Evolutionary conservation across 179 eudicot genomes (phyloP), one percentile per base, ranked within the genome.

Genomic region (Camellia oleifera): DNA sequence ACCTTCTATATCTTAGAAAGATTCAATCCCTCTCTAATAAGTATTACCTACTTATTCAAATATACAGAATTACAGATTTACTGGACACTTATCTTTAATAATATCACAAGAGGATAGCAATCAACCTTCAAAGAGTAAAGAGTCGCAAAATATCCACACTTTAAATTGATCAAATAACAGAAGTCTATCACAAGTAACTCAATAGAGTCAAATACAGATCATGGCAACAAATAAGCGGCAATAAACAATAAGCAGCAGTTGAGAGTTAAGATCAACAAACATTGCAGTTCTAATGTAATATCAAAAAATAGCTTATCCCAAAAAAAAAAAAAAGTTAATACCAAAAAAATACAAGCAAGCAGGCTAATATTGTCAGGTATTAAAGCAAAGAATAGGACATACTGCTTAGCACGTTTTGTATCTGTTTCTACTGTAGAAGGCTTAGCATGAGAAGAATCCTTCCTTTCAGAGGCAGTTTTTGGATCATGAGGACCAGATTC

Each of bases 331-430:
- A 32, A 32, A 7, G 11, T 15, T 17, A 77, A 65, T 54, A 77
- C 52, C 50, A 32, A 77, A 46, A 48, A 53, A 14, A 20, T 32
- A 32, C 61, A 9, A 46, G 17, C 26, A 67, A 67, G 10, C 26
- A 77, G 9, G 50, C 15, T 48, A 48, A 48, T 48, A 48, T 4
- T 48, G 52, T 9, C 52, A 57, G 18, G 15, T 32, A 32, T 48
- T 13, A 13, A 18, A 69, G 58, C 56, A 64, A 65, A 65, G 54
- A 17, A 76, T 44, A 72, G 0, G 60, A 72, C 98, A 81, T 91
- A 97, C 99, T 97, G 99, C 84, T 97, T 97, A 62, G 98, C 97
- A 78, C 97, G 97, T 72, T 93, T 96, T 71, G 97, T 88, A 80
- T 97, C 98, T 63, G 88, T 90, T 65, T 97, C 98, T 44, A 92